Percentiles rank a stretch among this genome's conserved stretches.
Conservation (phyloP, 2,329 filamentous ascomycete genomes). For the Xylaria arbuscula region DNA sequence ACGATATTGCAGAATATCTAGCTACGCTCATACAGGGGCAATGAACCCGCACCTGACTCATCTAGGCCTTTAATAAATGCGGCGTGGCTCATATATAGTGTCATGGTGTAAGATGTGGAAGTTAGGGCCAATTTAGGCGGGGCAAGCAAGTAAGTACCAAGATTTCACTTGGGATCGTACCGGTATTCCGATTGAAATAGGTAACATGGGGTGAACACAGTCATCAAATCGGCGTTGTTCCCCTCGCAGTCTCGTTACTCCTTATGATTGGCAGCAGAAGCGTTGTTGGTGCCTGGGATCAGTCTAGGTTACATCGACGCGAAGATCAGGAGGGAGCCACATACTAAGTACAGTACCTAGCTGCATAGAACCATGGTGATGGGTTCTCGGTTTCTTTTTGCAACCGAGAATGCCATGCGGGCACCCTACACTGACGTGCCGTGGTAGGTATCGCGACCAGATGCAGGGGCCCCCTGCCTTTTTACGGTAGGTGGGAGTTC, state of each 20-base stretch:
- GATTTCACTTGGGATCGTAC: too few relatives aligned
- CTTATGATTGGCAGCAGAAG: not conserved
- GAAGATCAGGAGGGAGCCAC: conserved; percentile 8
- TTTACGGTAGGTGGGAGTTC: too few relatives aligned
- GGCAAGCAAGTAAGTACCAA: too few relatives aligned
- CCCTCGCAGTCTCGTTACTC: too few relatives aligned
- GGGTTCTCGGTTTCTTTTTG: conserved; percentile 9
- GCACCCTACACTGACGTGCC: not conserved
- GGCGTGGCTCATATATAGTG: not conserved
- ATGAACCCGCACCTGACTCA: not conserved
- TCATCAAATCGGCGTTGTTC: too few relatives aligned
- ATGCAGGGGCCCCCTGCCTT: not conserved
- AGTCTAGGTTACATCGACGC: conserved; percentile 11
- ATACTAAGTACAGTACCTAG: too few relatives aligned
- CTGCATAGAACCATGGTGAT: conserved; percentile 16
- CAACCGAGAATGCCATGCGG: conserved; percentile 8
- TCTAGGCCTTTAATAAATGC: conserved; percentile 6
- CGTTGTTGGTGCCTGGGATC: not conserved
- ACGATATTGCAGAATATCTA: not conserved
- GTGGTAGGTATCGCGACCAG: conserved; percentile 7
- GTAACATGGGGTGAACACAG: too few relatives aligned
- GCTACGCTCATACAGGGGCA: too few relatives aligned
- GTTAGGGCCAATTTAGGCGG: not conserved
- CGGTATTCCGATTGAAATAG: too few relatives aligned
- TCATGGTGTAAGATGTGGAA: not conserved